Base-by-base conservation (phyloP, 371 early-diverging fungal species). In the Rozella allomycis region DNA sequence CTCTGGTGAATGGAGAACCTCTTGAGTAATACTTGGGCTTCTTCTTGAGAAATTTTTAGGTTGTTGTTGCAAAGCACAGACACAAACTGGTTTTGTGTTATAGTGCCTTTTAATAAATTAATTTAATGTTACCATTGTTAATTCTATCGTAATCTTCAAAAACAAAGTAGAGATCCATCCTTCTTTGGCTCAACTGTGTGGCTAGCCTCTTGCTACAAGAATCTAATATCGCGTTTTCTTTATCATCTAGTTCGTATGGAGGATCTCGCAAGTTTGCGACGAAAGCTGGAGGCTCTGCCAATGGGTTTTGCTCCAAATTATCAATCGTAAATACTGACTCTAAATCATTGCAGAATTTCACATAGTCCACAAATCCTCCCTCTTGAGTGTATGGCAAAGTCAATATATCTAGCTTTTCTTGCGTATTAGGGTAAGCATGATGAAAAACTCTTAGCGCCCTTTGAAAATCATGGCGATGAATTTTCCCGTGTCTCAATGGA, bases 251-350 rank as follows among this genome's bases (percentile, higher is more conserved):
- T 10, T n/a, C 33, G 7, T 33, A n/a, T 14, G 2, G 2, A 26
- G 27, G 17, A 29, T 22, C 40, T 14, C 41, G 40, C 30, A 26
- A 39, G 5, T 7, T 13, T 7, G 40, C 27, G n/a, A 31, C 31
- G 34, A 61, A 61, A 4, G 25, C 28, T 10, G 35, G 35, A 4
- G 54, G 54, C 20, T 49, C 47, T 3, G 14, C 28, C n/a, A 41
- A 39, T 3, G 62, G 62, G 3, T 33, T 30, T 17, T 39, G 40
- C 17, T 51, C 55, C 8, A 61, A 31, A 2, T 44, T 51, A 33
- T 52, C 43, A 3, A 30, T 23, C 1, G 62, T 61, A 35, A 59
- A 59, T 17, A 61, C 62, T 3, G 50, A 38, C 23, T 61, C 62
- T 19, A 61, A 39, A 1, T 34, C 44, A 36, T 56, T 48, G 3